Conservation (phyloP, 345 rosid species). For the Punica granatum region DNA sequence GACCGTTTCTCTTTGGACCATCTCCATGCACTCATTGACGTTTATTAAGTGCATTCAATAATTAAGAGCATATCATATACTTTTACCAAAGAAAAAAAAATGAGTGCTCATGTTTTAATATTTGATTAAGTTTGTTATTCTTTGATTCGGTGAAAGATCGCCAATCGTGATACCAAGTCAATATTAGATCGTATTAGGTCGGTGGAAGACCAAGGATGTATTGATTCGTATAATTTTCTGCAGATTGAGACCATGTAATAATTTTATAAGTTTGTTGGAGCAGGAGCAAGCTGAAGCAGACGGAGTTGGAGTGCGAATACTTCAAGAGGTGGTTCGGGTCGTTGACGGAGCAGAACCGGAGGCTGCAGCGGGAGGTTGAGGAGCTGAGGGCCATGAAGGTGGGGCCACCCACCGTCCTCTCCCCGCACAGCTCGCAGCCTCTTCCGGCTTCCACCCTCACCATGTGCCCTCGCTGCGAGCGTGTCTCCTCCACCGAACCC, state of each 20-base stretch:
- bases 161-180: no score
- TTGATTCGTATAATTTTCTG: no score
- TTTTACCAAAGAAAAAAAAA: neutral
- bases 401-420: constrained; percentile 45
- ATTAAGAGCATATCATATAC: neutral
- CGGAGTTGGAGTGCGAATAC: constrained; percentile 92
- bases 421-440: constrained; percentile 44
- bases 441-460: constrained; percentile 63
- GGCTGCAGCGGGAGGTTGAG: constrained; percentile 86
- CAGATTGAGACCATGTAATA: no score
- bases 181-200: no score
- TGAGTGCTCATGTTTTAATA: no score
- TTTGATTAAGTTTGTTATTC: no score
- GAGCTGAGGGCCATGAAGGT: constrained; percentile 86
- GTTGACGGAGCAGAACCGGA: constrained; percentile 80
- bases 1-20: constrained; percentile 6
- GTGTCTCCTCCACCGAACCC: constrained; percentile 45
- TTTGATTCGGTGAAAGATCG: no score
- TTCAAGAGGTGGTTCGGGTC: constrained; percentile 91
- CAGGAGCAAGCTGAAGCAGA: constrained; percentile 97
- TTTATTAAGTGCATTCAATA: neutral
- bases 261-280: neutral
- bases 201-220: no score
- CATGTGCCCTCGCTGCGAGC: constrained; percentile 95
- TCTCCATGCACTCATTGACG: neutral